A percentile compares a stretch with the other conserved stretches of the same genome.
Conservation (phyloP, 495 filamentous ascomycete genomes). For the Trypethelium eluteriae region DNA sequence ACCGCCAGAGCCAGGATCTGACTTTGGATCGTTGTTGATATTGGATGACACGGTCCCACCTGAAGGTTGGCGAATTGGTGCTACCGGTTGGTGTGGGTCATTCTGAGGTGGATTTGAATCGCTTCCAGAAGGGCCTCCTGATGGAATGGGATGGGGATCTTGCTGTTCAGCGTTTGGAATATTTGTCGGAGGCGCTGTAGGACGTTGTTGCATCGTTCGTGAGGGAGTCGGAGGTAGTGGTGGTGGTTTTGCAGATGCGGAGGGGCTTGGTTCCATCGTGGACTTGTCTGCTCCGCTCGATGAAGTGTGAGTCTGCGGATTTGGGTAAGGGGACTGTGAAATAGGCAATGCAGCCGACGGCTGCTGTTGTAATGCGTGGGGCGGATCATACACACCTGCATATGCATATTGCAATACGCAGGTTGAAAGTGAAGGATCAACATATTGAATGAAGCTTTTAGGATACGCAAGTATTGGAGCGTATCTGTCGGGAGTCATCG, state of each 20-base stretch:
- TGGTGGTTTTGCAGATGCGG: not conserved
- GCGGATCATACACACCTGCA: not conserved
- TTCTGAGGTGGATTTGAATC: not conserved
- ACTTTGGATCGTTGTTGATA: not conserved
- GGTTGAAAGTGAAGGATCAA: slow-evolving; percentile 2
- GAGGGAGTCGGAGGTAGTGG: not conserved
- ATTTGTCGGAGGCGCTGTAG: not conserved
- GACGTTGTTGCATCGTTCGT: not conserved
- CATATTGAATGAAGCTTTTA: not conserved
- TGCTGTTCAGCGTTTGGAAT: not conserved
- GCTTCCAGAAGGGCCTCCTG: not conserved
- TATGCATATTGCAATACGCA: not conserved
- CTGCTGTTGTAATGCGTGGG: not conserved
- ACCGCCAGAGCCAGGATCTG: not conserved
- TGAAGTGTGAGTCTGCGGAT: not conserved
- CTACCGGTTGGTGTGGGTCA: not conserved
- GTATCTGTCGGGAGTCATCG: not conserved
- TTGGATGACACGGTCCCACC: not conserved
- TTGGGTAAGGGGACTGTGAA: not conserved
- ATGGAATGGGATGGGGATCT: not conserved
- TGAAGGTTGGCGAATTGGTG: not conserved
- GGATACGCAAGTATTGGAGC: not conserved
- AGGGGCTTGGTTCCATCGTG: not conserved
- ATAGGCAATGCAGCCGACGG: not conserved
- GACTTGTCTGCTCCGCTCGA: not conserved